Conservation (phyloP, 2,329 filamentous ascomycete species). For the Neonectria magnoliae region DNA sequence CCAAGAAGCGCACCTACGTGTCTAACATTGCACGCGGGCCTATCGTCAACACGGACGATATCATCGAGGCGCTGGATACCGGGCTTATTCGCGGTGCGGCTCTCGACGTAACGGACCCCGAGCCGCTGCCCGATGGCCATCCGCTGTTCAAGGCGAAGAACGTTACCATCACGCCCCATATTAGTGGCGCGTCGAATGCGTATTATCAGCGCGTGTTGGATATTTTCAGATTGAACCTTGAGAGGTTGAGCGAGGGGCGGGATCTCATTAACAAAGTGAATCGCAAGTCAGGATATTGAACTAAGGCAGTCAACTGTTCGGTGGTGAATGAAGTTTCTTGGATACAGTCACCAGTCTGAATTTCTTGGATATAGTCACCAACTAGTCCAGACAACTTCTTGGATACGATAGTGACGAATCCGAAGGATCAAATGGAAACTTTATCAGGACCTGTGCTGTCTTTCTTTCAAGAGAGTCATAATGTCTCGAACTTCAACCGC, state of each 20-base stretch:
- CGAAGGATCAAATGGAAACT: background rate
- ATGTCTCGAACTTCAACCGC: slow-evolving; percentile 32
- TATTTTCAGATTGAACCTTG: slow-evolving; percentile 56
- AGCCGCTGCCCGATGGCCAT: slow-evolving; percentile 75
- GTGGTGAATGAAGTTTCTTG: background rate
- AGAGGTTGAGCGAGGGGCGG: slow-evolving; percentile 49
- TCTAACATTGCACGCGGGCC: slow-evolving; percentile 76
- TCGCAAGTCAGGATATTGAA: slow-evolving; percentile 46
- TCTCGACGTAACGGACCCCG: slow-evolving; percentile 82
- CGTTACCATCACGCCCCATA: slow-evolving; percentile 68
- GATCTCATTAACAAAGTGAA: slow-evolving; percentile 54
- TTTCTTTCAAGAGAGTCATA: slow-evolving; percentile 20
- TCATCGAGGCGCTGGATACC: slow-evolving; percentile 68
- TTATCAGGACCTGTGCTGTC: background rate
- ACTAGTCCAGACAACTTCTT: background rate
- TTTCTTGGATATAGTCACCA: background rate
- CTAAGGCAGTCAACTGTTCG: background rate
- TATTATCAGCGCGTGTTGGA: slow-evolving; percentile 54
- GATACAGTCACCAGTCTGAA: background rate
- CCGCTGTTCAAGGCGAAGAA: slow-evolving; percentile 77
- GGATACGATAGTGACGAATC: background rate
- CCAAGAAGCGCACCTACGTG: slow-evolving; percentile 64
- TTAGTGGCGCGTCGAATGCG: slow-evolving; percentile 54
- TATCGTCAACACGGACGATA: slow-evolving; percentile 60
- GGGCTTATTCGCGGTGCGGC: slow-evolving; percentile 69